These are phyloP conservation scores for Ustilago shanxiensis DNA, from an alignment of 1,284 basidiomycete species.

Conservation along the genomic window DNA sequence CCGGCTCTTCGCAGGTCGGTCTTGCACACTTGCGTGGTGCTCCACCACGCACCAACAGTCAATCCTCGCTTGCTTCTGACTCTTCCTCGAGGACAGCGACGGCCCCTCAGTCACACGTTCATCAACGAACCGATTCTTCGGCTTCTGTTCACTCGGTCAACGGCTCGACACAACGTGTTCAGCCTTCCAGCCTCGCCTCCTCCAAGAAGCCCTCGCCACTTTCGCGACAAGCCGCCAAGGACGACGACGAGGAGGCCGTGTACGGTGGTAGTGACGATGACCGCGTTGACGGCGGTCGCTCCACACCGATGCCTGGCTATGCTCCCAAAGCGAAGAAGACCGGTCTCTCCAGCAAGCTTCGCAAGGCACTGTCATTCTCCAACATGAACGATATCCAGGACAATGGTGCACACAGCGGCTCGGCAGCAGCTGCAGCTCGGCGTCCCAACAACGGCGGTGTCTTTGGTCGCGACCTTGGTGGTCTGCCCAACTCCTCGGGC, in stretches of 20 bases:
- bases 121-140: conserved; percentile 40
- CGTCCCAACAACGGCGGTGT: conserved; percentile 20
- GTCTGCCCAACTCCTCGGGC: conserved; percentile 51
- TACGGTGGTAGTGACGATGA: conserved; percentile 64
- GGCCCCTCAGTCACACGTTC: conserved; percentile 12
- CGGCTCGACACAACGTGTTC: conserved; percentile 25
- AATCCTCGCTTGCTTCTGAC: conserved; percentile 40
- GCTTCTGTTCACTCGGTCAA: conserved; percentile 39
- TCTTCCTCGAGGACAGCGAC: conserved; percentile 30
- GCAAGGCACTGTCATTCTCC: conserved; percentile 63
- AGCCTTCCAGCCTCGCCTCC: conserved; percentile 20
- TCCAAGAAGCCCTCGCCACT: conserved; percentile 63
- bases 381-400: conserved; percentile 58
- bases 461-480: conserved; percentile 37
- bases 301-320: conserved; percentile 55
- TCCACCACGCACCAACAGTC: conserved; percentile 49
- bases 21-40: conserved; percentile 46
- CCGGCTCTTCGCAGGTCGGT: conserved; percentile 39
- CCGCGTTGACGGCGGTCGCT: conserved; percentile 48
- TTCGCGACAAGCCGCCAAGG: conserved; percentile 51
- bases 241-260: conserved; percentile 56
- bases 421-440: conserved; percentile 15
- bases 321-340: conserved; percentile 57
- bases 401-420: conserved; percentile 10
- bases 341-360: conserved; percentile 60